These are phyloP conservation scores for Lasiodiplodia sp. DNA, from an alignment of 2,329 filamentous ascomycete species.

Conservation along the genomic window DNA sequence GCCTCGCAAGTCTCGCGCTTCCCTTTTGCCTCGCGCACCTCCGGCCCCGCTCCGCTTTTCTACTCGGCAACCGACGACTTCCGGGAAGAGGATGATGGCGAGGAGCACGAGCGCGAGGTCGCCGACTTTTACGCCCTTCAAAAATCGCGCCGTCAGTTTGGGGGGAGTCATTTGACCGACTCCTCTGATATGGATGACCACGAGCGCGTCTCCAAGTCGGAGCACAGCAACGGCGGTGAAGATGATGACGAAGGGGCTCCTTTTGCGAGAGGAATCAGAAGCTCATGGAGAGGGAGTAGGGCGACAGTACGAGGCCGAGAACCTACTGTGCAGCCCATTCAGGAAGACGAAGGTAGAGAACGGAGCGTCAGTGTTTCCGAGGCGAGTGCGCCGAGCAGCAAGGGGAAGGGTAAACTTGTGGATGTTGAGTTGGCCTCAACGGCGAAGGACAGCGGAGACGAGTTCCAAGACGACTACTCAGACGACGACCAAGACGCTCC, in stretches of 20 bases:
- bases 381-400: slow-evolving; percentile 55
- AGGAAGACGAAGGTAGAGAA: slow-evolving; percentile 48
- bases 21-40: slow-evolving; percentile 79
- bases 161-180: slow-evolving; percentile 81
- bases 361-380: slow-evolving; percentile 50
- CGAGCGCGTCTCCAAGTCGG: slow-evolving; percentile 53
- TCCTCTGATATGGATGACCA: slow-evolving; percentile 84
- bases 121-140: slow-evolving; percentile 95
- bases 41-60: slow-evolving; percentile 90
- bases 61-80: slow-evolving; percentile 91
- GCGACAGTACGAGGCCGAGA: slow-evolving; percentile 47
- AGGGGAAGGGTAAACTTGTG: slow-evolving; percentile 74
- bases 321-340: slow-evolving; percentile 42
- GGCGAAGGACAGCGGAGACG: slow-evolving; percentile 50
- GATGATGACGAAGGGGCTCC: slow-evolving; percentile 43
- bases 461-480: slow-evolving; percentile 51
- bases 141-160: slow-evolving; percentile 86
- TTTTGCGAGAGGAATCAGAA: slow-evolving; percentile 60
- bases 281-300: slow-evolving; percentile 63
- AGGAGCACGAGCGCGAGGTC: slow-evolving; percentile 86
- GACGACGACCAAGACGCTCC: slow-evolving; percentile 54
- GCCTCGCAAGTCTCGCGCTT: slow-evolving; percentile 77
- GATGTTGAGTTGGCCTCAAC: slow-evolving; percentile 83
- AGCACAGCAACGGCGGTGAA: slow-evolving; percentile 55
- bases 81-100: slow-evolving; percentile 90